Evolutionary conservation across 2,329 filamentous ascomycete genomes (phyloP), one percentile per base, ranked within the genome.

Genomic region (Trichoderma breve): DNA sequence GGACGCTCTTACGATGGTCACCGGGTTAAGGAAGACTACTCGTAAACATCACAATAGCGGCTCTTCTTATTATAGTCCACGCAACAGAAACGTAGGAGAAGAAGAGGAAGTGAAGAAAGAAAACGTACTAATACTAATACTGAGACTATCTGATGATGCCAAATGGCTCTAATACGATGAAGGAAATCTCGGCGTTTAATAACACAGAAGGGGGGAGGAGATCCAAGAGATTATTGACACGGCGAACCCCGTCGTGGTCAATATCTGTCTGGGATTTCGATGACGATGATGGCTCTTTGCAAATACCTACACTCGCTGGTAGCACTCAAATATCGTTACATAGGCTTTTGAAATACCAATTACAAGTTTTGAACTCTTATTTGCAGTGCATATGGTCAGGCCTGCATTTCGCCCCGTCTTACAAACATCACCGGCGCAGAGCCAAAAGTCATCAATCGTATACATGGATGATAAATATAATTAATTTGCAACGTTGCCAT

Each of bases 1-100:
- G 81, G 82, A 74, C 79, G 82, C 74, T 82, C 82, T 39, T 82
- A 80, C 72, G 81, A 82, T 21, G 80, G 89, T 74, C 86, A 86
- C 70, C 85, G 90, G 14, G 90, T 92, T 76, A 93, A 93, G 86
- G 90, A 92, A 30, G 90, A 92, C 73, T 93, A 92, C 78, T 84
- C 86, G 60, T 90, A 84, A 63, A 43, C 6, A 6, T 11, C 3
- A 36, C 26, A 9, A 28, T n/a, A 26, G 24, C 21, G 9, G 14
- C 3, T 26, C 12, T 26, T 12, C 32, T 43, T 47, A 11, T 64
- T 12, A 47, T 28, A 6, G 34, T n/a, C 21, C 15, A 21, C 11
- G 7, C 2, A 14, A 18, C 21, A 57, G 51, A 6, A 55, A 18
- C n/a, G 6, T n/a, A 39, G 18, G 21, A 43, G 21, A 47, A 30